Evolutionary conservation across 257 asterid genomes (phyloP).

Genomic region (Coffea eugenioides): DNA sequence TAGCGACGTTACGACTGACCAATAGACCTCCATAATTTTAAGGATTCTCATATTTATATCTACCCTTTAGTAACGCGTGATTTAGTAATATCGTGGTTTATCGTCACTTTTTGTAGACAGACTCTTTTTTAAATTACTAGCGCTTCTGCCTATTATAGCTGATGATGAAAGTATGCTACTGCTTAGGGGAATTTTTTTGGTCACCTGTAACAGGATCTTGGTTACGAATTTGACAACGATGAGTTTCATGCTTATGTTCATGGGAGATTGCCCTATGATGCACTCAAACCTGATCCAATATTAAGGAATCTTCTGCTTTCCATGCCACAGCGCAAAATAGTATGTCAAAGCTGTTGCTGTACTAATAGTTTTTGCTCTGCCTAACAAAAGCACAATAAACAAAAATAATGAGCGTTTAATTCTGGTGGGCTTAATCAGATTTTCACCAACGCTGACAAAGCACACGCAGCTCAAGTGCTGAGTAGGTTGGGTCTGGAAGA

Average conservation of each 20-base stretch:
- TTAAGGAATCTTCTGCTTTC: constrained; percentile 72
- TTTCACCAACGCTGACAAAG: constrained; percentile 80
- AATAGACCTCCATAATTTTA: too few species aligned
- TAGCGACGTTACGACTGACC: too few species aligned
- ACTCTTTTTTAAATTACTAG: too few species aligned
- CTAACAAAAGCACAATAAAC: background rate
- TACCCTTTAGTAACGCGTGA: too few species aligned
- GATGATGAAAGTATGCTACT: too few species aligned
- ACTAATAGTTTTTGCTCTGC: background rate
- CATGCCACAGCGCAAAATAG: constrained; percentile 79
- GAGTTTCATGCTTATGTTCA: constrained; percentile 81
- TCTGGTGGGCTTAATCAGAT: constrained; percentile 39
- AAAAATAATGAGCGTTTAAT: background rate
- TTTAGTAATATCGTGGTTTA: too few species aligned
- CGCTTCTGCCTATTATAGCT: too few species aligned
- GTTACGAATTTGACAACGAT: constrained; percentile 73
- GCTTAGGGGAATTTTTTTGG: background rate
- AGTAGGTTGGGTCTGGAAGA: constrained; percentile 69
- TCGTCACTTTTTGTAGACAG: too few species aligned
- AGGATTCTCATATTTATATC: too few species aligned
- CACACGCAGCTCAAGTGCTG: constrained; percentile 63
- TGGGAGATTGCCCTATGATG: constrained; percentile 78
- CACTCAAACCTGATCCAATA: constrained; percentile 66
- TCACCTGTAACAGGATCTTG: constrained; percentile 47
- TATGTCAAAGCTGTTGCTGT: constrained; percentile 22